phyloP scores from a whole-genome alignment of 495 filamentous ascomycete species.

The Cetradonia linearis region DNA sequence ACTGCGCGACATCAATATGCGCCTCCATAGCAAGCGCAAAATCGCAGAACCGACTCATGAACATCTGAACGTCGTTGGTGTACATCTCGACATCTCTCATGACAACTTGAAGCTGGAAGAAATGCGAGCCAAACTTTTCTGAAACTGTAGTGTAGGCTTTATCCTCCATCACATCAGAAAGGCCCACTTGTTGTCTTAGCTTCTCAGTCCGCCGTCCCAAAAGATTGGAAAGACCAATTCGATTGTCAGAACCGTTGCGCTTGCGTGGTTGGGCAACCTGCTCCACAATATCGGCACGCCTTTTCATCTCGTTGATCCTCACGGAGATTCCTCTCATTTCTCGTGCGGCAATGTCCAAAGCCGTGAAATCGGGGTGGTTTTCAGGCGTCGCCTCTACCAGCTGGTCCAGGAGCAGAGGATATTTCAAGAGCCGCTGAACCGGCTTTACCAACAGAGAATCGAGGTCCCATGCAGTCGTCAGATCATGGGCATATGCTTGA shows the following conservation, averaged over 20 bases:
- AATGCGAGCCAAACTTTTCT: constrained; percentile 76
- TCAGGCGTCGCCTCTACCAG: constrained; percentile 67
- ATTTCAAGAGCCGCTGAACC: constrained; percentile 83
- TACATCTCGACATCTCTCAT: constrained; percentile 86
- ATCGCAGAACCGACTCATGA: constrained; percentile 62
- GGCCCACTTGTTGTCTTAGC: constrained; percentile 54
- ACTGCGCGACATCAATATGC: constrained; percentile 46
- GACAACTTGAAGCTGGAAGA: constrained; percentile 78
- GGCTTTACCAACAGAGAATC: constrained; percentile 93
- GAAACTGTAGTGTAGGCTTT: constrained; percentile 63
- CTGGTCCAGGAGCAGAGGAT: constrained; percentile 70
- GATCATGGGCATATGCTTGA: constrained; percentile 71
- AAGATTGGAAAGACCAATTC: constrained; percentile 69
- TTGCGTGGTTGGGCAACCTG: constrained; percentile 74
- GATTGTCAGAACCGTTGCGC: constrained; percentile 82
- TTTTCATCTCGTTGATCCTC: constrained; percentile 87
- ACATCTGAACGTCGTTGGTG: constrained; percentile 54
- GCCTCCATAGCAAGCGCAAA: constrained; percentile 61
- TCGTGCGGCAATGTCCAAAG: constrained; percentile 51
- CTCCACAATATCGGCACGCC: constrained; percentile 77
- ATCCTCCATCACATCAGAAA: constrained; percentile 63
- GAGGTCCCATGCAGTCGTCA: constrained; percentile 87
- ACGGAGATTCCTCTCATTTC: constrained; percentile 61
- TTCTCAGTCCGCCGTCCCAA: constrained; percentile 82
- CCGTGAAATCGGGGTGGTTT: constrained; percentile 69